Conservation (phyloP, 805 yeast genomes). For the Starmerella gropengiesseri region DNA sequence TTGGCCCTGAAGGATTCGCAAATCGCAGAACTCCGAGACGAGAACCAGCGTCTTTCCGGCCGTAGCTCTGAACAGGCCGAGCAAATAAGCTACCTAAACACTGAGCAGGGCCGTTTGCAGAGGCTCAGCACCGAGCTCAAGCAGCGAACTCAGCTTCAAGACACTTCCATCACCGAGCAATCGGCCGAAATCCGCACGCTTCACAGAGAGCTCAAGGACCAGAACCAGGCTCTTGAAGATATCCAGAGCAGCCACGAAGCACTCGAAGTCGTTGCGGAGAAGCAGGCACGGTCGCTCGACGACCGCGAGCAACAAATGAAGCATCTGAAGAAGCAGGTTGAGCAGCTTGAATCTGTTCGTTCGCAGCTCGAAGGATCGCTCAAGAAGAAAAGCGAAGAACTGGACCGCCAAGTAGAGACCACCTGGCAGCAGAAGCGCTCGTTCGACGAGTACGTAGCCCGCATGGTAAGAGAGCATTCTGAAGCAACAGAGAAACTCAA, state of each 20-base stretch:
- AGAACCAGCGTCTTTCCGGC: neutral
- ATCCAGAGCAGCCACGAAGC: neutral
- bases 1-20: neutral
- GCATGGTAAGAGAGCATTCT: neutral
- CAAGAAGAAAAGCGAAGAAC: neutral
- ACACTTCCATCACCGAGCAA: neutral
- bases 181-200: neutral
- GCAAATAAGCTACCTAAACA: neutral
- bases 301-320: neutral
- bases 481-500: neutral
- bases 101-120: neutral
- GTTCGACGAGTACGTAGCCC: neutral
- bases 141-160: neutral
- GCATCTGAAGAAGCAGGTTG: neutral
- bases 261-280: neutral
- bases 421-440: slow-evolving; percentile 4
- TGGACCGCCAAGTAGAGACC: neutral
- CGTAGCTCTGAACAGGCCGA: neutral
- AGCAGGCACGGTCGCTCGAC: neutral
- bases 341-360: neutral
- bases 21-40: neutral
- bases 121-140: slow-evolving; percentile 1
- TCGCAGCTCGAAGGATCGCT: neutral
- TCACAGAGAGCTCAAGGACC: neutral
- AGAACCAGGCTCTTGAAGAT: neutral